Evolutionary conservation across 768 basidiomycete species (phyloP), one percentile per base, ranked within the genome.

Genomic region (Kwoniella sp.): DNA sequence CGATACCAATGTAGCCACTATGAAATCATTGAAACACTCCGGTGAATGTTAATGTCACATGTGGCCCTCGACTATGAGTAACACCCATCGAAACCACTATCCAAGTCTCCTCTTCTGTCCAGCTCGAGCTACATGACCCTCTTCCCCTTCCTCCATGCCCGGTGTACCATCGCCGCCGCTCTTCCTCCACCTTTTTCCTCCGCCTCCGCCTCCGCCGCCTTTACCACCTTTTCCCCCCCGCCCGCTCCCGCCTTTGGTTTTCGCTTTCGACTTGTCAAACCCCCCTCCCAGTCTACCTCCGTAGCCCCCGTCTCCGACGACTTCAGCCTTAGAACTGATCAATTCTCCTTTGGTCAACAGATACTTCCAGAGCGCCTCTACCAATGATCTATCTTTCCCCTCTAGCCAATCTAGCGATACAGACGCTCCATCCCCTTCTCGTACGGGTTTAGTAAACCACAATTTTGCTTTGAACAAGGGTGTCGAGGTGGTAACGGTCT

Each of bases 291-390:
- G 37, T 0, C 58, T n/a, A 2, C 26, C 48, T 5, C 58, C 50
- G 21, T 60, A 60, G 1, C 58, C 58, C 2, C 48, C 49, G 21
- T 60, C 58, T 49, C 25, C 48, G 4, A 44, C 40, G 8, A 25
- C 40, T 5, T 51, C n/a, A 13, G 40, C 49, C 19, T 52, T 60
- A 48, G 63, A 53, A 2, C 66, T 61, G 4, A 64, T 47, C 58
- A 64, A 51, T 22, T 50, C 62, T 17, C 69, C 67, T 64, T 79
- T 79, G n/a, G 57, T 63, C 21, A 76, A 56, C 6, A 79, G 19
- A 50, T 63, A 77, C 63, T 73, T 69, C 76, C 76, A 79, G 0
- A 79, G 57, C 1, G 57, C 57, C 33, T 77, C 78, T 9, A 77
- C 68, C 7, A 63, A 29, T 3, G 49, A 30, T 24, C 76, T 22